Percentiles rank a stretch among this genome's conserved stretches.
phyloP scores from a whole-genome alignment of 1,139 yeast genomes.

The Kodamaea suecica region DNA sequence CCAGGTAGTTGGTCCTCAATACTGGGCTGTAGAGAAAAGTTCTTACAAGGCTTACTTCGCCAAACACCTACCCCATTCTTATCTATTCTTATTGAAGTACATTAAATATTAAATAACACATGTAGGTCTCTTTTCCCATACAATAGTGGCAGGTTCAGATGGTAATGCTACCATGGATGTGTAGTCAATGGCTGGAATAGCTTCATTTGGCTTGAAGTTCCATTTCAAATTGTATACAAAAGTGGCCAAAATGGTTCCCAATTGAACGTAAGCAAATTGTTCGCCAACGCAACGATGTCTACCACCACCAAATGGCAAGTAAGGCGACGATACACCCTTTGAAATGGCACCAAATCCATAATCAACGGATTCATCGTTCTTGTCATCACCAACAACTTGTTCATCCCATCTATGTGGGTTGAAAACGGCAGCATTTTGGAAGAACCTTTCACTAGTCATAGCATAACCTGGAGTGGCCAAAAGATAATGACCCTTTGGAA shows the following conservation, averaged over 20 bases:
- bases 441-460: constrained; percentile 69
- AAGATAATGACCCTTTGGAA: constrained; percentile 87
- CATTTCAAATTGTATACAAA: constrained; percentile 76
- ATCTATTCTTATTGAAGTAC: too few species aligned
- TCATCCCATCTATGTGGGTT: constrained; percentile 90
- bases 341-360: constrained; percentile 95
- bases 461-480: constrained; percentile 93
- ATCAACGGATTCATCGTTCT: constrained; percentile 57
- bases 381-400: constrained; percentile 10
- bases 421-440: constrained; percentile 68
- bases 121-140: constrained; percentile 63
- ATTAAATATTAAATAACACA: constrained; percentile 16
- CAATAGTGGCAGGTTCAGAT: constrained; percentile 67
- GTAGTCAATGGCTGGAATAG: constrained; percentile 78
- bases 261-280: constrained; percentile 93
- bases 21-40: too few species aligned
- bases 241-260: constrained; percentile 79
- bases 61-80: too few species aligned
- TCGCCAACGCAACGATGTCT: constrained; percentile 99
- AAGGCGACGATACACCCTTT: constrained; percentile 94
- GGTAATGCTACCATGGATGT: constrained; percentile 95
- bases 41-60: too few species aligned
- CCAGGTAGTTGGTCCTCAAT: too few species aligned
- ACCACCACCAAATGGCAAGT: constrained; percentile 98
- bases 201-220: constrained; percentile 55